phyloP scores from a whole-genome alignment of 257 asterid genomes.

The Rauvolfia tetraphylla region DNA sequence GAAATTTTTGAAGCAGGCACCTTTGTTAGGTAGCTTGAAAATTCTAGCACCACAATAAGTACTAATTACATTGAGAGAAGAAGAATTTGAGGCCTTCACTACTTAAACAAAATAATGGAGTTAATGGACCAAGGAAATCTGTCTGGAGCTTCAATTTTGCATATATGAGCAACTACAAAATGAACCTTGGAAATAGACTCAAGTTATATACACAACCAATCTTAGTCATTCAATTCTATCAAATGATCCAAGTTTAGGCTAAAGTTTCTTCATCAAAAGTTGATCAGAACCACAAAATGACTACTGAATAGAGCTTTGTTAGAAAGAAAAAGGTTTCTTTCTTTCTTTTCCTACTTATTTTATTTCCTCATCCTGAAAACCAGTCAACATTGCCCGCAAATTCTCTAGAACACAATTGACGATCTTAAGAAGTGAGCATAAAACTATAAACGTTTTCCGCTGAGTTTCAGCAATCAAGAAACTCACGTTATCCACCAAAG shows the following conservation, averaged over 20 bases:
- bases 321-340: not conserved
- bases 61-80: not conserved
- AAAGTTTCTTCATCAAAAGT: too few relatives aligned
- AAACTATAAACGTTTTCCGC: not conserved
- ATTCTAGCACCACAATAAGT: not conserved
- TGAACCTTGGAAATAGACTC: not conserved
- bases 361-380: too few relatives aligned
- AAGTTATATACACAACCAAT: not conserved
- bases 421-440: not conserved
- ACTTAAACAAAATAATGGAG: not conserved
- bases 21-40: not conserved
- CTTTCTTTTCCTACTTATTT: not conserved
- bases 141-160: not conserved
- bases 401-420: not conserved
- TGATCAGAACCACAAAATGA: not conserved
- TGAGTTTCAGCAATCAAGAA: not conserved
- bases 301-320: not conserved
- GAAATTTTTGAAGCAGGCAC: not conserved
- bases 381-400: not conserved
- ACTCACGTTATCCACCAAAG: not conserved
- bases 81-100: not conserved
- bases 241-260: not conserved
- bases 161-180: not conserved
- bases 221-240: not conserved
- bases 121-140: not conserved